phyloP scores from a whole-genome alignment of 352 stramenopile species.

The Phytophthora tentaculata region DNA sequence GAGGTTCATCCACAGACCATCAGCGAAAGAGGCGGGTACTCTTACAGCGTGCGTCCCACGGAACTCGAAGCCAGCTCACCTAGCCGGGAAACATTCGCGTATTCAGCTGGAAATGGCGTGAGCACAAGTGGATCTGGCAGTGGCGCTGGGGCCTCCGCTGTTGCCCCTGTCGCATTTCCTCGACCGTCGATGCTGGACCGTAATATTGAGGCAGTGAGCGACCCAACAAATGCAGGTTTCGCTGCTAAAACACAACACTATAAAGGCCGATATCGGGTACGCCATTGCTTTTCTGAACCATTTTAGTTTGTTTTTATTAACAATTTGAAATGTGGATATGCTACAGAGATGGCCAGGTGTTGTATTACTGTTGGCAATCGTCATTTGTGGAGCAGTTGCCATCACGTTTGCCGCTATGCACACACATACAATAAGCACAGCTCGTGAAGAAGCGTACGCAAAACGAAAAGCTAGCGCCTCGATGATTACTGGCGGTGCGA shows the following conservation, averaged over 20 bases:
- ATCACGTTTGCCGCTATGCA: conserved; percentile 39
- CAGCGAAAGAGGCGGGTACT: conserved; percentile 26
- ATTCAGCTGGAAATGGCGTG: conserved; percentile 23
- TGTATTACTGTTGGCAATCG: conserved; percentile 39
- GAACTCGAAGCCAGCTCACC: conserved; percentile 17
- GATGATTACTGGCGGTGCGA: conserved; percentile 21
- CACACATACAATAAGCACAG: conserved; percentile 26
- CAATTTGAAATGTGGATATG: conserved; percentile 5
- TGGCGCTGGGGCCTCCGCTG: conserved; percentile 6
- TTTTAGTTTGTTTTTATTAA: conserved; percentile 1
- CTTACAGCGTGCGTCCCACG: conserved; percentile 29
- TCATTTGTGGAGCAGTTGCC: conserved; percentile 32
- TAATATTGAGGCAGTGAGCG: conserved; percentile 37
- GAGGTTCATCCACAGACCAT: conserved; percentile 29
- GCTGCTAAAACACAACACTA: conserved; percentile 33
- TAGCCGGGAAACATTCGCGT: conserved; percentile 27
- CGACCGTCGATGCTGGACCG: conserved; percentile 38
- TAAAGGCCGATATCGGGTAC: conserved; percentile 39
- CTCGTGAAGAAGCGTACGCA: conserved; percentile 31
- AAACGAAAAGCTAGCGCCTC: conserved; percentile 27
- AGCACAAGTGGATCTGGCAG: conserved; percentile 14
- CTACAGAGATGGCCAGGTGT: conserved; percentile 51
- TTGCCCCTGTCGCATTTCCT: conserved; percentile 18
- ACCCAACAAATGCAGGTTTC: conserved; percentile 11
- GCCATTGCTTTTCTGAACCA: too few species aligned